Evolutionary conservation across 129 eudicot species (phyloP).

Genomic region (Centrapalus pauciflorus): DNA sequence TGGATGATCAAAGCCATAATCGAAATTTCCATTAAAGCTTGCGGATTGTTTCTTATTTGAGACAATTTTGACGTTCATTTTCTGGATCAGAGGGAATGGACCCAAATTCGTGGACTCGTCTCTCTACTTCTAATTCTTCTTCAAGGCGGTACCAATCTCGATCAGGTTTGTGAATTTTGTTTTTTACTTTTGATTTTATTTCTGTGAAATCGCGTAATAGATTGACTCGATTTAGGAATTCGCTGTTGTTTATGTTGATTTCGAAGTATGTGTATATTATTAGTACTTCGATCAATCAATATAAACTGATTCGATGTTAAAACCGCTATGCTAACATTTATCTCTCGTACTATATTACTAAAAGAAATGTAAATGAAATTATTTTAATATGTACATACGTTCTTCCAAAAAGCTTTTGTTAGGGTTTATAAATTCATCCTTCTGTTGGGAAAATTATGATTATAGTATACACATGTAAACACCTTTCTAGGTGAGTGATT

Average conservation of each 20-base stretch:
- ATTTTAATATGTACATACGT: neutral
- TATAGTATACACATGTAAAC: neutral
- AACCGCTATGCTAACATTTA: neutral
- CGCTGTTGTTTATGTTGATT: neutral
- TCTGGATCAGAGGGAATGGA: constrained; percentile 37
- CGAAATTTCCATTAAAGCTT: neutral
- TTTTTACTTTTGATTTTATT: neutral
- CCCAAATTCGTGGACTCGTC: constrained; percentile 64
- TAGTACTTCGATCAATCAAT: neutral
- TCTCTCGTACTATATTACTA: neutral
- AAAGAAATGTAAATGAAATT: neutral
- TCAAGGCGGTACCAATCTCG: constrained; percentile 64
- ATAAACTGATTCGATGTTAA: neutral
- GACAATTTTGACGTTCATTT: neutral
- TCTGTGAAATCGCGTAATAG: neutral
- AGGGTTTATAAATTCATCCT: constrained; percentile 1
- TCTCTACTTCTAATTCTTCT: constrained; percentile 33
- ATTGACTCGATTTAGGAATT: neutral
- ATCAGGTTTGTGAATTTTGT: constrained; percentile 36
- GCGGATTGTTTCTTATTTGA: neutral
- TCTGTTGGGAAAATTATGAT: neutral
- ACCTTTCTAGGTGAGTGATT: neutral
- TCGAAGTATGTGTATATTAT: neutral
- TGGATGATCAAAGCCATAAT: constrained; percentile 9
- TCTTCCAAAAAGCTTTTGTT: neutral